Conservation (phyloP, 2,329 filamentous ascomycete genomes). For the Cladorrhinum sp. region DNA sequence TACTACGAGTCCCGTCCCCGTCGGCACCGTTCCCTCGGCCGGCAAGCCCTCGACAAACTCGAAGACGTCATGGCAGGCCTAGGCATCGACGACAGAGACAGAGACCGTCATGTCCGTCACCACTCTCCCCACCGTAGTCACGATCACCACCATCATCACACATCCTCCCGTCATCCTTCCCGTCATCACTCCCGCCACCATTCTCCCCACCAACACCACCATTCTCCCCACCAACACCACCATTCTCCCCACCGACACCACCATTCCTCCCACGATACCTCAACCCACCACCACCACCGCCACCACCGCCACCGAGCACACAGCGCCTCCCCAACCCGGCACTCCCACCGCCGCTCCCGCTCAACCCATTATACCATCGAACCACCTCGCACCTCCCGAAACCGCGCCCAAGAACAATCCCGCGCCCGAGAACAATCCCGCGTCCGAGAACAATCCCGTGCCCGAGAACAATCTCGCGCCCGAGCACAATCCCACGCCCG, state of each 20-base stretch:
- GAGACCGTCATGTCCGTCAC: neutral
- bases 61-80: conserved; percentile 15
- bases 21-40: conserved; percentile 24
- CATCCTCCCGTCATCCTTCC: conserved; percentile 6
- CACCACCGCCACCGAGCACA: conserved; percentile 7
- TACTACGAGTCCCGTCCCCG: conserved; percentile 14
- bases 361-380: neutral
- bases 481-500: too few species aligned
- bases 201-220: conserved; percentile 4
- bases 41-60: conserved; percentile 23
- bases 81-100: conserved; percentile 9
- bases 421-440: neutral
- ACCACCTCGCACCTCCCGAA: neutral
- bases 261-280: neutral
- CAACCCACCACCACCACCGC: neutral
- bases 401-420: neutral
- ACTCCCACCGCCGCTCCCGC: neutral
- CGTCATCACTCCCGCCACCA: conserved; percentile 4
- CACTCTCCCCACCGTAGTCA: neutral
- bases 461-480: neutral
- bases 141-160: conserved; percentile 2
- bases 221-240: neutral
- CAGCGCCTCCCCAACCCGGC: conserved; percentile 6
- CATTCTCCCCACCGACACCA: neutral
- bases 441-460: too few species aligned